Conservation (phyloP, 2,329 filamentous ascomycete genomes). For the Massarina eburnea region DNA sequence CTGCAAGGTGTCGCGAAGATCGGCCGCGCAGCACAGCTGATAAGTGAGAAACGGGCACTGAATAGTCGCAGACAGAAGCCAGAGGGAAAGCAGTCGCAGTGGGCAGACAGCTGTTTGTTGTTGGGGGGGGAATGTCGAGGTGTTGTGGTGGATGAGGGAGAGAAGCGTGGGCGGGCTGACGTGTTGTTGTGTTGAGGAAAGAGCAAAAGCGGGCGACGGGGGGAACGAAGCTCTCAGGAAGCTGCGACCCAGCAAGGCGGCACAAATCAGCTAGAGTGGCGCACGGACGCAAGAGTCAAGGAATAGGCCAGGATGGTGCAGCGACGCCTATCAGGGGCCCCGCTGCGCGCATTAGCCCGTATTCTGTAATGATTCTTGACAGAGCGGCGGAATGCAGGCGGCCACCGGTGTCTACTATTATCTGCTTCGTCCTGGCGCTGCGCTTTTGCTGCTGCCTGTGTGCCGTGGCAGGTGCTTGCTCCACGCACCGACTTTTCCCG, state of each 20-base stretch:
- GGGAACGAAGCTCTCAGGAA: conserved; percentile 10
- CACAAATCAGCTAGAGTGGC: not conserved
- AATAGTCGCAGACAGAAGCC: conserved; percentile 20
- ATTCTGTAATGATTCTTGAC: conserved; percentile 8
- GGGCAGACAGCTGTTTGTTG: conserved; percentile 5
- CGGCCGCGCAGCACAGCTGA: conserved; percentile 24
- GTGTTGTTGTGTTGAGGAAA: conserved; percentile 6
- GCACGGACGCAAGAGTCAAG: no score
- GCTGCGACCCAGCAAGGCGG: conserved; percentile 11
- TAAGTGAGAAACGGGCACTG: conserved; percentile 20
- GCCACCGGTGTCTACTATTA: not conserved
- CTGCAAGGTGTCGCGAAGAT: conserved; percentile 28
- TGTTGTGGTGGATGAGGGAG: conserved; percentile 1
- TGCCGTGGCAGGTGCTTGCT: no score
- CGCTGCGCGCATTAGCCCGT: conserved; percentile 1
- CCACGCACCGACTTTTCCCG: no score
- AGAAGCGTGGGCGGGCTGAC: conserved; percentile 1
- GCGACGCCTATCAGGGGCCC: conserved; percentile 1
- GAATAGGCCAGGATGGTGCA: not conserved
- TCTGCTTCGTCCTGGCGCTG: no score
- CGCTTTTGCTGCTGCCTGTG: no score
- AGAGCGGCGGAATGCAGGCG: conserved; percentile 16
- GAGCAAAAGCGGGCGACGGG: conserved; percentile 3
- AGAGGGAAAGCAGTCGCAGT: conserved; percentile 24
- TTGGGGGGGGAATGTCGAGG: not conserved